Evolutionary conservation across 306 rosid species (phyloP), one percentile per base, ranked within the genome.

Genomic region (Cucurbita ficifolia): DNA sequence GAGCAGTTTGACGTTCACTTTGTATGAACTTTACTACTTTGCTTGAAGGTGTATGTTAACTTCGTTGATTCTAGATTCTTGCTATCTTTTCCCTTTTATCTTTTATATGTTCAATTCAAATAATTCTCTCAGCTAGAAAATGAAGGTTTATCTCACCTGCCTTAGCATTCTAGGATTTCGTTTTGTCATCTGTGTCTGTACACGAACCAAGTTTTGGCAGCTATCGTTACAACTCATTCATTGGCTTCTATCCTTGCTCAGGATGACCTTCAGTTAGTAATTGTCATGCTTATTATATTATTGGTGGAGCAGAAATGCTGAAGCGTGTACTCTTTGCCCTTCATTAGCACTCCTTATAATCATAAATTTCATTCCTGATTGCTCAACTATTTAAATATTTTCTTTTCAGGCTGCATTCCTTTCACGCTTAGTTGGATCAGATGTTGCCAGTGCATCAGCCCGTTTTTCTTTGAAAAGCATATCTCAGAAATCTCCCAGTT

Each of bases 361-460:
- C 38, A 49, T 29, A 48, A 48, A 48, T 49, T 49, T 8, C 14
- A 29, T 8, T 46, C 45, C 74, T 69, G 43, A 17, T 46, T 48
- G 42, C 29, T 69, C 9, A 16, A 49, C 57, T 48, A 4, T 7
- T 48, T 13, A 69, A 69, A 22, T 8, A 69, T 22, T 29, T 83
- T 68, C 76, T 71, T 80, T 76, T 43, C 86, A 92, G 98, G 96
- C 96, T 78, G 81, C 86, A 54, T 88, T 92, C 83, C 86, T 90
- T 29, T 83, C 88, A 83, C 85, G 80, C 45, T 77, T 92, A 82
- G 89, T 84, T 75, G 92, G 96, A 82, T 76, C 98, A 60, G 96
- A 92, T 79, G 52, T 84, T 78, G 95, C 87, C 17, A 78, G 86
- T 85, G 96, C 92, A 71, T 89, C 98, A 53, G 85, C 96, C 22